Evolutionary conservation across 495 filamentous ascomycete species (phyloP), one percentile per base, ranked within the genome.

Genomic region (Podospora fimiseda): DNA sequence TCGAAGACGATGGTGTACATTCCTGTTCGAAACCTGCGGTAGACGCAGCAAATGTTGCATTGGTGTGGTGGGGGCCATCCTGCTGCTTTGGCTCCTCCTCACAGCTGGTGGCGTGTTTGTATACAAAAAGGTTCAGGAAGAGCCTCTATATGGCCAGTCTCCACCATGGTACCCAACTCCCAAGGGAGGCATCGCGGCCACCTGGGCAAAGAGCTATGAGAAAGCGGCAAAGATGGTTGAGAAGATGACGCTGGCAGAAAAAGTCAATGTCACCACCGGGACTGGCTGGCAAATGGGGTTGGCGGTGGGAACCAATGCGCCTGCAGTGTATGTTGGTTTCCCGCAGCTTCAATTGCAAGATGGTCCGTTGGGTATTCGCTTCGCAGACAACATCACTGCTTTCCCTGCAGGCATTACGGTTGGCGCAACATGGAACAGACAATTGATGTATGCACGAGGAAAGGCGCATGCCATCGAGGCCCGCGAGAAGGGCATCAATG

Each of bases 211-310:
- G 38, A 87, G 84, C 56, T 98, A 96, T 65, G 66, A 70, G 21
- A 95, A 94, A 65, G 93, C 93, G 0, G 80, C 84, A 40, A 76
- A 74, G 51, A 66, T 98, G 71, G 93, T 96, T 0, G 64, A 71
- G 48, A 76, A 79, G 63, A 95, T 98, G 92, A 89, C 81, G 9
- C 69, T 98, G 36, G 73, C 85, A 22, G 92, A 96, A 64, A 98
- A 96, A 66, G 87, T 98, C 50, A 96, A 96, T 66, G 76, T 96
- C 57, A 96, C 93, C 0, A 95, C 91, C 0, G 92, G 92, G 0
- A 90, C 83, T 0, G 92, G 93, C 7, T 96, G 91, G 92, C 73
- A 79, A 64, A 92, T 92, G 85, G 89, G 86, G 0, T 74, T 90
- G 43, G 93, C 90, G 50, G 90, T 97, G 4, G 93, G 92, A 15